These are phyloP conservation scores for Eruca vesicaria DNA, from an alignment of 441 rosid genomes.

Conservation along the genomic window DNA sequence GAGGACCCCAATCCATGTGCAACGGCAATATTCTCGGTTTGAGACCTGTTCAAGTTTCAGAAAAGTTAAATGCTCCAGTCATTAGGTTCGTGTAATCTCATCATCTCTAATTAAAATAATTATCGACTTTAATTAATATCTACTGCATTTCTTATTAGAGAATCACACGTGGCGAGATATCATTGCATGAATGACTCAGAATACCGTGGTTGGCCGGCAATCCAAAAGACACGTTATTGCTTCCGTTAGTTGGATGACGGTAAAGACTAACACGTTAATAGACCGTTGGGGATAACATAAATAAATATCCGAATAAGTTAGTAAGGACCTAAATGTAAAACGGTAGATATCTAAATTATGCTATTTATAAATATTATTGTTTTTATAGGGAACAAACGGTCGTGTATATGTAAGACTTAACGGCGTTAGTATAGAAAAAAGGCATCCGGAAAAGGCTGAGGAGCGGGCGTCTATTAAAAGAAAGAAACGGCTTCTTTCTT, in stretches of 20 bases:
- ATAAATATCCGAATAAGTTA: background rate
- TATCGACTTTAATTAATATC: background rate
- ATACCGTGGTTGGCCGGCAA: conserved; percentile 6
- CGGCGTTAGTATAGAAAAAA: conserved; percentile 29
- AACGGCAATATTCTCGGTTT: conserved; percentile 38
- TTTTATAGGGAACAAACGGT: background rate
- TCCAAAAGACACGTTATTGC: conserved; percentile 6
- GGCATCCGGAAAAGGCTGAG: conserved; percentile 27
- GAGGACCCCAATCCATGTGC: conserved; percentile 33
- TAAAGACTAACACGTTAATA: conserved; percentile 11
- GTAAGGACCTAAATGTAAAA: background rate
- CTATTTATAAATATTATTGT: background rate
- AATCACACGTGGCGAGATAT: conserved; percentile 21
- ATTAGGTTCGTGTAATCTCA: conserved; percentile 13
- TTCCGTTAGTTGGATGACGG: conserved; percentile 23
- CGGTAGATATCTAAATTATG: background rate
- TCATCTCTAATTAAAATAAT: background rate
- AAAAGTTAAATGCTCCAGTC: conserved; percentile 9
- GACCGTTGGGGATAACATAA: conserved; percentile 1
- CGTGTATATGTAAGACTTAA: background rate
- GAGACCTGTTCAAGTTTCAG: conserved; percentile 24
- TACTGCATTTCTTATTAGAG: background rate
- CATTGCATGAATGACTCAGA: conserved; percentile 25
- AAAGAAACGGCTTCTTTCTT: conserved; percentile 20
- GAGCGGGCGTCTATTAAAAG: conserved; percentile 39